Evolutionary conservation across 495 filamentous ascomycete genomes (phyloP), one percentile per base, ranked within the genome.

Genomic region (Lophiostoma macrostomum): DNA sequence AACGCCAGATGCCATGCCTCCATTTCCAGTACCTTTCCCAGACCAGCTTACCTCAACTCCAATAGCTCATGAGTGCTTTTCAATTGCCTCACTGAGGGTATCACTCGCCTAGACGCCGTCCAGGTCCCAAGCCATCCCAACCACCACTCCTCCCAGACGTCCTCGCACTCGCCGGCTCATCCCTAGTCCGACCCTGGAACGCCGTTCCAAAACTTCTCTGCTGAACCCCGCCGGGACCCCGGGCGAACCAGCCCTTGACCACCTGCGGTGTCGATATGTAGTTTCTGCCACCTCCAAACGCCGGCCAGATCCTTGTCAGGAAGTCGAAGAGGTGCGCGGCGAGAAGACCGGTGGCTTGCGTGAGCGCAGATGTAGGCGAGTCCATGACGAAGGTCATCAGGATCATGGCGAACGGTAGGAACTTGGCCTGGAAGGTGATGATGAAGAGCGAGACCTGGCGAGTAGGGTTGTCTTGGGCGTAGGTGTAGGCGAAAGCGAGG

Each of bases 301-400:
- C 78, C 13, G 91, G 90, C 71, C 86, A 95, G 24, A 91, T 76
- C 32, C 84, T 77, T 2, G 85, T 89, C 36, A 94, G 66, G 63
- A 95, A 96, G 62, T 95, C 86, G 66, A 90, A 87, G 19, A 90
- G 65, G 66, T 95, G 91, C 19, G 89, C 90, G 14, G 87, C 87
- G 30, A 91, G 41, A 23, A 96, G 76, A 14, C 90, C 91, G 14
- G 72, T 86, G 31, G 74, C 60, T 44, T 89, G 81, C 8, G 75
- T 42, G 50, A 83, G 46, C 3, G 80, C 76, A 7, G 69, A 67
- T 1, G 66, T 38, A 38, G 73, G 76, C 4, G 74, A 76, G 5
- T 51, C 65, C 40, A 75, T 73, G 19, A 96, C 71, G 27, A 91
- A 71, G 16, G 84, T 85, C 55, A 84, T 66, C 13, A 81, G 58